A percentile compares a stretch with the other conserved stretches of the same genome.
These are phyloP conservation scores for Ophiocordyceps australis DNA, from an alignment of 2,329 filamentous ascomycete species.

Conservation along the genomic window DNA sequence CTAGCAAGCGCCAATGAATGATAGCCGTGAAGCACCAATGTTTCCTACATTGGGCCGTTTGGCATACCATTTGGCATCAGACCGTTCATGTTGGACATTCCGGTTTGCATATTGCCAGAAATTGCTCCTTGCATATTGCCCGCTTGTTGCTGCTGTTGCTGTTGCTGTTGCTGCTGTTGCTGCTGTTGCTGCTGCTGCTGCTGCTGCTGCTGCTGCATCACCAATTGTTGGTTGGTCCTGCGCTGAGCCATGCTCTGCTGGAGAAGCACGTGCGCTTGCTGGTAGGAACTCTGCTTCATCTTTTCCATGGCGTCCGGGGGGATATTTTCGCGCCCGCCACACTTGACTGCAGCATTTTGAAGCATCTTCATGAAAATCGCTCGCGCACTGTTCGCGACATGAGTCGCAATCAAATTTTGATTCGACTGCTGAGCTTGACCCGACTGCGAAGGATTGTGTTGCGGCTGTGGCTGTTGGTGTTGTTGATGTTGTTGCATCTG, in stretches of 20 bases:
- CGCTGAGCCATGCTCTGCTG: slow-evolving; percentile 13
- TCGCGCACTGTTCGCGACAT: slow-evolving; percentile 14
- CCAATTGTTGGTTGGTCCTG: slow-evolving; percentile 13
- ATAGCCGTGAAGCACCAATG: too few species aligned
- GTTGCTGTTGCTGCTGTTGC: slow-evolving; percentile 11
- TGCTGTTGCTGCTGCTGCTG: slow-evolving; percentile 13
- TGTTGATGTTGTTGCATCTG: slow-evolving; percentile 14
- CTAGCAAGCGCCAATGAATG: too few species aligned
- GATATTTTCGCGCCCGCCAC: slow-evolving; percentile 23
- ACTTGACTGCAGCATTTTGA: slow-evolving; percentile 12
- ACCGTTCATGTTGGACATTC: too few species aligned
- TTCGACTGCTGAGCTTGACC: slow-evolving; percentile 14
- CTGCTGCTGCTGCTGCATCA: slow-evolving; percentile 16
- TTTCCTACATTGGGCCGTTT: too few species aligned
- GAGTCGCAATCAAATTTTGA: slow-evolving; percentile 11
- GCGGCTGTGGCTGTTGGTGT: slow-evolving; percentile 14
- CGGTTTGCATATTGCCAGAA: too few species aligned
- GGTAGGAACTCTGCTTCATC: slow-evolving; percentile 22
- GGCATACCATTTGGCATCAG: too few species aligned
- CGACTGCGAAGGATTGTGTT: slow-evolving; percentile 10
- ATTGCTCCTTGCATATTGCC: slow-evolving; percentile 10
- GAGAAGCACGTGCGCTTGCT: slow-evolving; percentile 17
- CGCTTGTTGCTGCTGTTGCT: slow-evolving; percentile 13
- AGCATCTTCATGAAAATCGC: slow-evolving; percentile 21
- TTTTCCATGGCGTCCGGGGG: slow-evolving; percentile 24